Evolutionary conservation across 371 early-diverging fungal species (phyloP).

Genomic region (Saksenaea vasiformis): DNA sequence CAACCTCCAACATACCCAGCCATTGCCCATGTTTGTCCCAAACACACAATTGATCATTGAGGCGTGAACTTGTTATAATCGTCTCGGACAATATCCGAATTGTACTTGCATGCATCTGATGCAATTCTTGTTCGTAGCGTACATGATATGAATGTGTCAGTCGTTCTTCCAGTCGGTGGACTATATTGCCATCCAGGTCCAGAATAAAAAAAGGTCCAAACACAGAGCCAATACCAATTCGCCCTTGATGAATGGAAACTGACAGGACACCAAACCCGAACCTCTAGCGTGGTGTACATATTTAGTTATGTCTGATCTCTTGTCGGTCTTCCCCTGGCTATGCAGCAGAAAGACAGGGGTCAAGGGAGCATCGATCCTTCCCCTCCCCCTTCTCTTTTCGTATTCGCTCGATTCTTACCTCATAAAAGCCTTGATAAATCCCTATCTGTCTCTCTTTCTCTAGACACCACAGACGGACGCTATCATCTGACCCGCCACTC

Average conservation of each 20-base stretch:
- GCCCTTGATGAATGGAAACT: constrained; percentile 6
- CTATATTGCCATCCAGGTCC: neutral
- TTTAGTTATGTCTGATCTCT: neutral
- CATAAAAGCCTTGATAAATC: constrained; percentile 4
- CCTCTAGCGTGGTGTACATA: neutral
- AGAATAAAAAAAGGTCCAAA: constrained; percentile 9
- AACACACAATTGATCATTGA: constrained; percentile 1
- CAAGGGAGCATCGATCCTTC: neutral
- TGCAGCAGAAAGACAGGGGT: neutral
- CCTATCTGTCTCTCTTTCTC: constrained; percentile 3
- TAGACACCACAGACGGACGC: constrained; percentile 2
- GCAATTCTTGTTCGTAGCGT: constrained; percentile 6
- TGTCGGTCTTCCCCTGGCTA: neutral
- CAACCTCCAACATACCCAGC: neutral
- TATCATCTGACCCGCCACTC: constrained; percentile 9
- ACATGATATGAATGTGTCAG: neutral
- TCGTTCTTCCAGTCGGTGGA: neutral
- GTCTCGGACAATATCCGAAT: constrained; percentile 5
- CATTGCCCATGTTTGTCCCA: neutral
- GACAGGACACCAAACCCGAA: constrained; percentile 1
- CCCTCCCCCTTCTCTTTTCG: neutral
- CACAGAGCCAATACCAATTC: constrained; percentile 6
- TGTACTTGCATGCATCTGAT: constrained; percentile 3
- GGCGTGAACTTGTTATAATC: constrained; percentile 6
- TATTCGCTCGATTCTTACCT: neutral